Conservation (phyloP, 331 rosid genomes). For the Malus hybrid region DNA sequence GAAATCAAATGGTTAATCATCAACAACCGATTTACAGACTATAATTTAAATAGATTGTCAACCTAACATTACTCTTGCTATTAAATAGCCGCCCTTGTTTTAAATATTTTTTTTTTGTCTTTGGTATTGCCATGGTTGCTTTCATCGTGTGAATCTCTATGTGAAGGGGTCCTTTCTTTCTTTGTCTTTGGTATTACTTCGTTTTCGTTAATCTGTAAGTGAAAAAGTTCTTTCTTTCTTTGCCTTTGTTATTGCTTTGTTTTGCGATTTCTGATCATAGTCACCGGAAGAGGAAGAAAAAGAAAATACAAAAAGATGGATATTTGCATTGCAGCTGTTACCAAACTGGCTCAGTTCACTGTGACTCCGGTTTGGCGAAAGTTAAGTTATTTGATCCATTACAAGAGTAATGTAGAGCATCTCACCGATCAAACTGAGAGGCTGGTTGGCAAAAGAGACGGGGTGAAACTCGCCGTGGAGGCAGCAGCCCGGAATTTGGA, state of each 20-base stretch:
- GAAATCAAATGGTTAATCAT: no score
- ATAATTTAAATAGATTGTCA: no score
- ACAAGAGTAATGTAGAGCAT: background rate
- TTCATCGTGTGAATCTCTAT: no score
- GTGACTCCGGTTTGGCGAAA: background rate
- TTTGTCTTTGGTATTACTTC: background rate
- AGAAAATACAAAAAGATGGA: background rate
- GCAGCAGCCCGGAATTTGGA: slow-evolving; percentile 7
- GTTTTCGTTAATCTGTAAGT: no score
- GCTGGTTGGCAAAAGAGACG: background rate
- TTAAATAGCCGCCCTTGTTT: no score
- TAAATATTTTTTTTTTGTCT: background rate
- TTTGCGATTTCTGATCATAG: background rate
- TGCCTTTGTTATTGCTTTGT: background rate
- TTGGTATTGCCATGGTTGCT: no score
- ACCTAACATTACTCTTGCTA: no score
- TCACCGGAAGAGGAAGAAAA: background rate
- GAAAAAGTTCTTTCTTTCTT: no score
- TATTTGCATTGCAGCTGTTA: background rate
- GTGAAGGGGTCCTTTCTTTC: background rate
- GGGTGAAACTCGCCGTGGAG: background rate
- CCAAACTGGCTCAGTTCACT: background rate
- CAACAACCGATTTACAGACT: no score
- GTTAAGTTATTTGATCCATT: background rate
- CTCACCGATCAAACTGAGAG: background rate